These are phyloP conservation scores for Leccinum griseonigrum DNA, from an alignment of 1,284 basidiomycete genomes.

Conservation along the genomic window DNA sequence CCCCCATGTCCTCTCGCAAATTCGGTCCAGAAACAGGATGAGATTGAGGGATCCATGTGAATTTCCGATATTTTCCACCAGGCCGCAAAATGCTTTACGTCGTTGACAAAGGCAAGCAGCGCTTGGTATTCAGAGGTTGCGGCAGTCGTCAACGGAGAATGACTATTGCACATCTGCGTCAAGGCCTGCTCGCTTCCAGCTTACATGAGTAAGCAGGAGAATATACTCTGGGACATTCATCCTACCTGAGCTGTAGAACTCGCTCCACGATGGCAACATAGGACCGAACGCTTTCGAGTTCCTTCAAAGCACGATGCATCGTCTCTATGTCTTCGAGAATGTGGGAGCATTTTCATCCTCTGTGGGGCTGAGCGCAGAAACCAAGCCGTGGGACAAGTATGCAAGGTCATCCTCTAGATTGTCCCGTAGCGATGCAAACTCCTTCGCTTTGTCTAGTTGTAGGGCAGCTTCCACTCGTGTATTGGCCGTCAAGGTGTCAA, in stretches of 20 bases:
- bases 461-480: conserved; percentile 43
- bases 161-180: conserved; percentile 41
- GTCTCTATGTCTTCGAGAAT: conserved; percentile 80
- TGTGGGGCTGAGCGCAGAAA: conserved; percentile 47
- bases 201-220: conserved; percentile 15
- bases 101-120: conserved; percentile 58
- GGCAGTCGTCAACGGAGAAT: conserved; percentile 41
- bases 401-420: conserved; percentile 73
- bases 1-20: conserved; percentile 70
- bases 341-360: conserved; percentile 50
- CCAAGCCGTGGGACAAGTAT: conserved; percentile 63
- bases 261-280: conserved; percentile 77
- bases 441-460: conserved; percentile 63
- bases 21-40: conserved; percentile 52
- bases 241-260: conserved; percentile 72
- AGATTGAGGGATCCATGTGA: conserved; percentile 48
- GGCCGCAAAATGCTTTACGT: conserved; percentile 41
- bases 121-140: conserved; percentile 58
- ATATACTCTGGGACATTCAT: conserved; percentile 13
- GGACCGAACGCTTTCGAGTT: conserved; percentile 69
- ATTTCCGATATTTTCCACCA: conserved; percentile 41
- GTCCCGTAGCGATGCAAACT: conserved; percentile 73
- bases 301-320: conserved; percentile 68
- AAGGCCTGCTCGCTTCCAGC: conserved; percentile 54
- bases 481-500: conserved; percentile 44